phyloP scores from a whole-genome alignment of 768 basidiomycete genomes.

The Multifurca ochricompacta region DNA sequence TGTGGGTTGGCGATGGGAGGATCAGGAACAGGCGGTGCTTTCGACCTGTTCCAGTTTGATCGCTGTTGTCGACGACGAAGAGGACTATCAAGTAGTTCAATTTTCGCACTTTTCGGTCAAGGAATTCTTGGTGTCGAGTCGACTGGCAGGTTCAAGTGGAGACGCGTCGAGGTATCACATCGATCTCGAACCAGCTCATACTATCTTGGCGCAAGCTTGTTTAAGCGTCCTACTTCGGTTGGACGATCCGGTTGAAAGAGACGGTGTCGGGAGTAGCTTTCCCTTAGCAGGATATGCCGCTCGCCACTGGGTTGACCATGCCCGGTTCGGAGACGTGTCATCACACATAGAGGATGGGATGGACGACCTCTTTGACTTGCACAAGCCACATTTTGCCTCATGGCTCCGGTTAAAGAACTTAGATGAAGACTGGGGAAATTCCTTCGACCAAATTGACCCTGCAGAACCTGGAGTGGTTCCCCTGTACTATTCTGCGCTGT shows the following conservation, averaged over 20 bases:
- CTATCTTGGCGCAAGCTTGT: neutral
- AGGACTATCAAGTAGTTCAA: neutral
- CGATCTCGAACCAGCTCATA: neutral
- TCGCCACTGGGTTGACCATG: slow-evolving; percentile 3
- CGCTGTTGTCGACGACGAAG: neutral
- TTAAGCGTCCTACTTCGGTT: slow-evolving; percentile 1
- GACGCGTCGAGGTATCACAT: neutral
- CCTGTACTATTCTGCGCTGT: neutral
- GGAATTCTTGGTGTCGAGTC: slow-evolving; percentile 1
- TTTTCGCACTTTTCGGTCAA: no score
- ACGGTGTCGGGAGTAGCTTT: neutral
- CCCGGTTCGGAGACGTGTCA: neutral
- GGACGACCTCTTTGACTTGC: neutral
- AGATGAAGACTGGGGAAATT: neutral
- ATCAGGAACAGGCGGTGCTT: neutral
- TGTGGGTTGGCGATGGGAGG: neutral
- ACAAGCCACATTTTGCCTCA: neutral
- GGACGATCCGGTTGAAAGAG: neutral
- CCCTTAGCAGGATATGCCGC: neutral
- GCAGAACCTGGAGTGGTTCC: neutral
- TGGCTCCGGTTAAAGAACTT: slow-evolving; percentile 1
- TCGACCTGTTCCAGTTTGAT: slow-evolving; percentile 5
- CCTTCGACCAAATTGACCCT: neutral
- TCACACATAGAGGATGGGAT: neutral
- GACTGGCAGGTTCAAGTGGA: neutral